Conservation (phyloP, 2,329 filamentous ascomycete genomes). For the Penicillium sp. region DNA sequence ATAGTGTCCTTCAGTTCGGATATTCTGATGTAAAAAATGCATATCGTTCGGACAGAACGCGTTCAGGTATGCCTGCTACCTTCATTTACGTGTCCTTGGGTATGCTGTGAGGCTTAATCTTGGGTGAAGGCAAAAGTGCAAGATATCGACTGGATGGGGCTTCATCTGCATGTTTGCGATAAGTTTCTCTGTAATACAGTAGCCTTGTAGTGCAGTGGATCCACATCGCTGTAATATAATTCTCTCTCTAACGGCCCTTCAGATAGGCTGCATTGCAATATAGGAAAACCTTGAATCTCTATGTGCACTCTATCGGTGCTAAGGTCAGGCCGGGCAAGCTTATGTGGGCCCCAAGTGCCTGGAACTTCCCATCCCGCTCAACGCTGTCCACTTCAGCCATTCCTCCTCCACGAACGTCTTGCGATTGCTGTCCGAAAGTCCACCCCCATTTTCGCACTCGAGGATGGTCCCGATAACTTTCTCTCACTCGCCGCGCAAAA, state of each 20-base stretch:
- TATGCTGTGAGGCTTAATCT: too few relatives aligned
- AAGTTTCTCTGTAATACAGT: too few relatives aligned
- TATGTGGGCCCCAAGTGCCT: slow-evolving; percentile 20
- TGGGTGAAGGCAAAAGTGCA: too few relatives aligned
- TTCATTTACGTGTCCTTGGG: too few relatives aligned
- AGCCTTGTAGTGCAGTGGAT: too few relatives aligned
- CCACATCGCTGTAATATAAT: too few relatives aligned
- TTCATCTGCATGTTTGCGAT: too few relatives aligned
- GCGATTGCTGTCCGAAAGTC: slow-evolving; percentile 2
- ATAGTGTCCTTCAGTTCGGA: background rate
- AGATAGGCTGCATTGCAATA: background rate
- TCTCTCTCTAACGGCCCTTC: too few relatives aligned
- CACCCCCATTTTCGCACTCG: slow-evolving; percentile 1
- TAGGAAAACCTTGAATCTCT: background rate
- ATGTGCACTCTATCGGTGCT: background rate
- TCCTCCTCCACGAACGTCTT: slow-evolving; percentile 5
- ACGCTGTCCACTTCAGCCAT: slow-evolving; percentile 8
- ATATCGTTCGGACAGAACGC: background rate
- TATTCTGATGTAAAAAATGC: background rate
- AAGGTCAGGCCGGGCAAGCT: slow-evolving; percentile 20
- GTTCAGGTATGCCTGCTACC: background rate
- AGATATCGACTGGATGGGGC: too few relatives aligned
- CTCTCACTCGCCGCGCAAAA: slow-evolving; percentile 19
- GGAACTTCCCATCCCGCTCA: slow-evolving; percentile 18
- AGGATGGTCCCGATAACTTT: slow-evolving; percentile 29